Percentiles rank a stretch among this genome's conserved stretches.
Evolutionary conservation across 169 alveolate genomes (phyloP).

Genomic region (Eimeria sp.): DNA sequence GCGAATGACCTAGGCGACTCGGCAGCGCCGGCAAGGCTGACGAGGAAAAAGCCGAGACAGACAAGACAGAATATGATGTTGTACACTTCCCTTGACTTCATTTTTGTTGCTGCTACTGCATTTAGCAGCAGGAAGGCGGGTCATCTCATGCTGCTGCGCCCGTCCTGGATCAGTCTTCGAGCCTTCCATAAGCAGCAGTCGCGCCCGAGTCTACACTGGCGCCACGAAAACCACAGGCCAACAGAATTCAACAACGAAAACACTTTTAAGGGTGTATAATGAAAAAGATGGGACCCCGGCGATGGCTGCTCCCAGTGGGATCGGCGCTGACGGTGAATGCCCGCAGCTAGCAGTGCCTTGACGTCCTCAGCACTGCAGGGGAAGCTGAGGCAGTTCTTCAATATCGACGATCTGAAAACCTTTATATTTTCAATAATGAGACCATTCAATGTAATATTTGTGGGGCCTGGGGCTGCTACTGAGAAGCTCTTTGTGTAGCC

Average conservation of each 20-base stretch:
- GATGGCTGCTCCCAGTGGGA: background rate
- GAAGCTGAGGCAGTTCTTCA: background rate
- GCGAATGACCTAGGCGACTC: background rate
- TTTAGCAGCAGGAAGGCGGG: background rate
- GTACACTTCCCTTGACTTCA: background rate
- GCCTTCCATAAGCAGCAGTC: background rate
- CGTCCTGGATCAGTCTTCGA: background rate
- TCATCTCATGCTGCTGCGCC: constrained; percentile 23
- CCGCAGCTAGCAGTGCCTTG: background rate
- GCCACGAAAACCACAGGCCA: background rate
- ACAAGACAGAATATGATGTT: background rate
- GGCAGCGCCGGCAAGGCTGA: background rate
- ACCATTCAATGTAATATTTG: background rate
- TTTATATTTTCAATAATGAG: background rate
- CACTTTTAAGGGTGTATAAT: background rate
- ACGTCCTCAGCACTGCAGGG: background rate
- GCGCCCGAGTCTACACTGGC: background rate
- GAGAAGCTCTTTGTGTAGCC: background rate
- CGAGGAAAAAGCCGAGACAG: background rate
- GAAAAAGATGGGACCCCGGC: background rate
- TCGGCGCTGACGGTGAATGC: background rate
- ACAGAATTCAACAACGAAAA: background rate
- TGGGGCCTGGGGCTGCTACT: background rate
- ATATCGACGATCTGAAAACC: background rate
- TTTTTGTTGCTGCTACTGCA: background rate